Percentiles rank a stretch among this genome's conserved stretches.
phyloP scores from a whole-genome alignment of 2,329 filamentous ascomycete species.

The Aspergillus tanneri region DNA sequence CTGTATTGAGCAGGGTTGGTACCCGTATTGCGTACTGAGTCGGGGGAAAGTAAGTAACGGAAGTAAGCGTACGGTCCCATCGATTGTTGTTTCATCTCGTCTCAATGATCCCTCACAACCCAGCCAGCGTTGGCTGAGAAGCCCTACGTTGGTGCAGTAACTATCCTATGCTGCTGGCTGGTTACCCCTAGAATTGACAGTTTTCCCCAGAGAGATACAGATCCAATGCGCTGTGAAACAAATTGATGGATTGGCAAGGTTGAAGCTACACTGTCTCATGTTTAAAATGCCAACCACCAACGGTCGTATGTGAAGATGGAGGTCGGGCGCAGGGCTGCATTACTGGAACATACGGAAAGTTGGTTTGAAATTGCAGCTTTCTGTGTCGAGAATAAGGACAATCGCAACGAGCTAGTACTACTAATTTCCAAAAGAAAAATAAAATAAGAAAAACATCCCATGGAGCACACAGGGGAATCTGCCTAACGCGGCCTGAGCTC shows the following conservation, averaged over 20 bases:
- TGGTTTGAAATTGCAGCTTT: constrained; percentile 7
- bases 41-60: constrained; percentile 9
- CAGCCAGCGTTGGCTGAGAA: constrained; percentile 9
- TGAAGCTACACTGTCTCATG: constrained; percentile 12
- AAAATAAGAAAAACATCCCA: constrained; percentile 14
- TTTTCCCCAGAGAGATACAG: background rate
- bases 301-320: constrained; percentile 1
- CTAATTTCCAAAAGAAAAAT: too few relatives aligned
- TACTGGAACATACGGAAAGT: constrained; percentile 18
- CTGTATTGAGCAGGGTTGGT: too few relatives aligned
- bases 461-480: constrained; percentile 10
- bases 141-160: background rate
- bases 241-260: background rate
- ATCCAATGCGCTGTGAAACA: background rate
- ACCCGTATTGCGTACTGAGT: too few relatives aligned
- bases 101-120: constrained; percentile 13
- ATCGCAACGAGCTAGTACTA: too few relatives aligned
- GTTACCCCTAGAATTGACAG: constrained; percentile 6
- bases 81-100: constrained; percentile 20
- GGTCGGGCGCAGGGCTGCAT: constrained; percentile 9
- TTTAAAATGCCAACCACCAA: constrained; percentile 8
- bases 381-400: too few relatives aligned
- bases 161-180: background rate
- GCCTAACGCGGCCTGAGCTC: constrained; percentile 23
- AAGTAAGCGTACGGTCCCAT: constrained; percentile 10